These are phyloP conservation scores for Prorocentrum cordatum DNA, from an alignment of 169 alveolate genomes.

Conservation along the genomic window DNA sequence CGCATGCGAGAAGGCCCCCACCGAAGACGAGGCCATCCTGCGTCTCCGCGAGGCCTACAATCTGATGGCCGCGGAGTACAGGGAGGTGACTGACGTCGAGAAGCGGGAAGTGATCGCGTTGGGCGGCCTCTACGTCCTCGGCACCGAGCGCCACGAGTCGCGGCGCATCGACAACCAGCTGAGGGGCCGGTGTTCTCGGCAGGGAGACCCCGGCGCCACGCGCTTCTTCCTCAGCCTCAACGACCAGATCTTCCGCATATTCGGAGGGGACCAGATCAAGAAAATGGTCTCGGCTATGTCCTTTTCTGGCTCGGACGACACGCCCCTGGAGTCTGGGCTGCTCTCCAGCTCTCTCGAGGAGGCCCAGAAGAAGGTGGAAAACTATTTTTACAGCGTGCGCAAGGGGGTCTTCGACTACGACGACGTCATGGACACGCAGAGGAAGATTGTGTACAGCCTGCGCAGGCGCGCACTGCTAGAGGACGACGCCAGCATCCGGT, in stretches of 20 bases:
- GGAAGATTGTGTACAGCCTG: too few relatives aligned
- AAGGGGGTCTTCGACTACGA: too few relatives aligned
- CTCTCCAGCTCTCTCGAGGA: conserved; percentile 63
- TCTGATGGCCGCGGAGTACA: conserved; percentile 33
- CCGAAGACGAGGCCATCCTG: conserved; percentile 39
- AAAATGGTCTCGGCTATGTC: conserved; percentile 2
- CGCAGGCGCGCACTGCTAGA: too few relatives aligned
- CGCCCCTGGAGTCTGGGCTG: conserved; percentile 6
- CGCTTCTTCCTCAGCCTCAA: conserved; percentile 57
- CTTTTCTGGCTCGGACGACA: not conserved
- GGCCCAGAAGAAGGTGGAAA: conserved; percentile 64
- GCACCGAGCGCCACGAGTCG: conserved; percentile 69
- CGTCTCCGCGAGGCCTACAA: conserved; percentile 50
- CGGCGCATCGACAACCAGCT: conserved; percentile 70
- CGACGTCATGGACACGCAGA: too few relatives aligned
- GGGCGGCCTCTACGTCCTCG: conserved; percentile 16
- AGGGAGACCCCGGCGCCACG: conserved; percentile 65
- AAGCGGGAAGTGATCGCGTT: conserved; percentile 56
- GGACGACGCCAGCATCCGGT: too few relatives aligned
- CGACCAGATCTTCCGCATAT: conserved; percentile 52
- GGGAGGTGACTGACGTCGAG: conserved; percentile 37
- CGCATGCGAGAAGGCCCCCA: conserved; percentile 60
- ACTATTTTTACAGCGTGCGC: too few relatives aligned
- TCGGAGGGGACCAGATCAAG: conserved; percentile 69
- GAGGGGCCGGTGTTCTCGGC: conserved; percentile 61